Percentiles rank a stretch among this genome's conserved stretches.
Evolutionary conservation across 306 rosid species (phyloP).

Genomic region (Leucaena leucocephala): DNA sequence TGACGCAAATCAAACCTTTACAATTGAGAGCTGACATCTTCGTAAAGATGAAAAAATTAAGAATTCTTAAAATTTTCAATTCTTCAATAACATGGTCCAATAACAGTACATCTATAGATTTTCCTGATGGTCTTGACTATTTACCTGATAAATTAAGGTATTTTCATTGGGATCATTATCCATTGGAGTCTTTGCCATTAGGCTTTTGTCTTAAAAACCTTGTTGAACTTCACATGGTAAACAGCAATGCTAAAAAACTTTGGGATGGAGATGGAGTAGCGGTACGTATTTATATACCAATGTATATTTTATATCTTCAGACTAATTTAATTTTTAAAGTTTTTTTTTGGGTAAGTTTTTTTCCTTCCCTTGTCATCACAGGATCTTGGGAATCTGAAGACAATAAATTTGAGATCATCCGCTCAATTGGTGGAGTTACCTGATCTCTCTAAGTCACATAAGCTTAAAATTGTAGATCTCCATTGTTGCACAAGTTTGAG

Average conservation of each 20-base stretch:
- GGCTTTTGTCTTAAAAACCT: neutral
- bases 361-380: too few relatives aligned
- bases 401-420: fast-evolving
- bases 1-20: fast-evolving
- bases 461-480: too few relatives aligned
- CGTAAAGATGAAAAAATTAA: neutral
- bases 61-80: neutral
- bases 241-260: neutral
- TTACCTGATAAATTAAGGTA: too few relatives aligned
- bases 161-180: neutral
- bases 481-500: too few relatives aligned
- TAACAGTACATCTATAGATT: too few relatives aligned
- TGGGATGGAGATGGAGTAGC: neutral
- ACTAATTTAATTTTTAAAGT: too few relatives aligned
- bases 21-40: neutral
- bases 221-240: neutral
- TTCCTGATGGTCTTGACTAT: neutral
- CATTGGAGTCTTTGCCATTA: neutral
- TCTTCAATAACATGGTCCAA: too few relatives aligned
- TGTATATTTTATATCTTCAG: too few relatives aligned
- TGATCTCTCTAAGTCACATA: neutral
- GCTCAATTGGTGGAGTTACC: neutral
- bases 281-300: neutral
- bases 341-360: neutral
- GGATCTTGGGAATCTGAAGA: neutral